Conservation (phyloP, 2,329 filamentous ascomycete species). For the Fusarium sp. region DNA sequence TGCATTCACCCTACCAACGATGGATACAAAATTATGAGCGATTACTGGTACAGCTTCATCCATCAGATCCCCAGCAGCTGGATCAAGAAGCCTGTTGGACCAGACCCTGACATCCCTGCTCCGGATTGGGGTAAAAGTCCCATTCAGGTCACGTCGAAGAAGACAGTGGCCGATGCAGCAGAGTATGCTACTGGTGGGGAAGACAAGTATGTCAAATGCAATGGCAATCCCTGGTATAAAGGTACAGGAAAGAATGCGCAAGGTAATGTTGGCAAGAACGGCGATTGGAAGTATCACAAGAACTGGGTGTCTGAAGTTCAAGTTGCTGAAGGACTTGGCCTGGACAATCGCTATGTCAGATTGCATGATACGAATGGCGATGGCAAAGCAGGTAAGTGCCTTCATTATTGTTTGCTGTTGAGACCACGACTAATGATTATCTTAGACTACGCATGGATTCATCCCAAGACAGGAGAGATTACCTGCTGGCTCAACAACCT, state of each 20-base stretch:
- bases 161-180: background rate
- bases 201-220: background rate
- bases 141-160: slow-evolving; percentile 1
- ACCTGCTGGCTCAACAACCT: slow-evolving; percentile 19
- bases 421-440: background rate
- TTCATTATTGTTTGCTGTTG: accelerated
- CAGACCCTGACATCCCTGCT: slow-evolving; percentile 14
- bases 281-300: slow-evolving; percentile 19
- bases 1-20: slow-evolving; percentile 42
- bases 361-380: slow-evolving; percentile 22
- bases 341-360: slow-evolving; percentile 6
- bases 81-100: slow-evolving; percentile 32
- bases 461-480: slow-evolving; percentile 1
- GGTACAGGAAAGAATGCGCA: slow-evolving; percentile 3
- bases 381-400: slow-evolving; percentile 7
- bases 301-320: background rate
- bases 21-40: slow-evolving; percentile 33
- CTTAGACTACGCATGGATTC: slow-evolving; percentile 16
- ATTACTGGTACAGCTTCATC: slow-evolving; percentile 45
- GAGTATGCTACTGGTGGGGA: background rate
- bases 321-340: slow-evolving; percentile 12
- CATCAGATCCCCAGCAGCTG: slow-evolving; percentile 38
- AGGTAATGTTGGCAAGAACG: background rate
- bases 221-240: background rate
- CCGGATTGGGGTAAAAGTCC: background rate